Base-by-base conservation (phyloP, 2,329 filamentous ascomycete species). In the Metarhizium brunneum region DNA sequence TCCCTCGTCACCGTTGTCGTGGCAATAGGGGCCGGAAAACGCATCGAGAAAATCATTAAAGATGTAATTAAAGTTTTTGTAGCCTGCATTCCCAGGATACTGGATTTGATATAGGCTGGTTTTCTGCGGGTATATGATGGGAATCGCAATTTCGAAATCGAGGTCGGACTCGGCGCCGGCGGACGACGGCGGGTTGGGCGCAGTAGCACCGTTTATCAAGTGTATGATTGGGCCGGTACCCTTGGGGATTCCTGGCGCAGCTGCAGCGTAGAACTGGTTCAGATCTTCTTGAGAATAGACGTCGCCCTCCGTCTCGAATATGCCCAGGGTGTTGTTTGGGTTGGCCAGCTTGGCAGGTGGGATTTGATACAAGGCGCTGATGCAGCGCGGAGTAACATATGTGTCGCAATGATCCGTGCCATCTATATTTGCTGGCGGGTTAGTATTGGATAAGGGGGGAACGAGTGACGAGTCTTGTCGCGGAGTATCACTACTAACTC, bases 341-440 rank as follows among this genome's bases (percentile, higher is more conserved):
- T 64, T 57, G 36, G 57, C 53, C 7, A 66, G 66, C 3, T 63
- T 66, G 14, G 71, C 73, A 14, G 69, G 61, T 16, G 78, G 72
- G 52, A 75, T 73, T 3, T 69, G 63, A 61, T 77, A 80, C 20
- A 80, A 67, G 5, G 77, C 73, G 47, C 73, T 72, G 52, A 83
- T 71, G 61, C 82, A 85, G 47, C 74, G 73, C 0, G 81, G 79
- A 0, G 80, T 84, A 59, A 85, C 82, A 62, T 77, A 75, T 14
- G 68, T 66, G 60, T 80, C 76, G 63, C 83, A 86, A 30, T 54
- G 47, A 4, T 47, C 18, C 4, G 56, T 61, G 16, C 51, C 29
- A 18, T 53, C 60, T 50, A 36, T 40, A 18, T 16, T 35, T n/a
- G 11, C 18, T 4, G 45, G 11, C 11, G 7, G 4, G 14, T 14